Evolutionary conservation across 352 stramenopile species (phyloP), one percentile per base, ranked within the genome.

Genomic region (Pseudoperonospora humuli): DNA sequence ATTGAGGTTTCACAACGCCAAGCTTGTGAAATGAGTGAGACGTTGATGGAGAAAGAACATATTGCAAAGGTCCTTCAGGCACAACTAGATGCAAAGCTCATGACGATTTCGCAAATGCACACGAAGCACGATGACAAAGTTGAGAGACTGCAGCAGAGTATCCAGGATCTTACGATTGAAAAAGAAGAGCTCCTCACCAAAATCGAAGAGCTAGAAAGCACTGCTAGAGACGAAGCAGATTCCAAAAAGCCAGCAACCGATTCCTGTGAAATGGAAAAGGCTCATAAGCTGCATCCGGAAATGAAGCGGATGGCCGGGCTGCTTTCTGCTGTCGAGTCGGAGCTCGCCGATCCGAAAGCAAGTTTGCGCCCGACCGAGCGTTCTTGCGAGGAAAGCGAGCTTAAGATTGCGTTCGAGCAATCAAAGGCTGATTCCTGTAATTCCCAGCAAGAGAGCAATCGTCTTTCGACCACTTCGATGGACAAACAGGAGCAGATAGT

Each of bases 21-120:
- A 45, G 44, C 57, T 25, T 54, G 46, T 13, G 56, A 75, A 15
- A 60, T 73, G 46, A 71, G 70, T 18, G 49, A 70, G 15, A 35
- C 48, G 1, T 54, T 67, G 39, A 55, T 54, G 15, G 62, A 71
- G 45, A 68, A 65, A 25, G 57, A 70, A 10, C 49, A 73, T 15
- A 50, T 63, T 17, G 49, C 54, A 2, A 72, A 79, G 43, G 61
- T 79, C 8, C 41, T 74, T 11, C 59, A 72, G 20, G 64, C 67
- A 15, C 56, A 66, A 6, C 46, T 84, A 15, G 66, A 81, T 49
- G 51, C 53, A 9, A 70, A 77, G 39, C 14, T 72, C 7, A 57
- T 67, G 50, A 75, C 36, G 24, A 80, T 61, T 55, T 71, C 45
- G 40, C 67, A 57, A 39, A 61, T 70, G 44, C 50, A 62, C 15